Evolutionary conservation across 345 rosid species (phyloP), one percentile per base, ranked within the genome.

Genomic region (Moricandia moricandioides): DNA sequence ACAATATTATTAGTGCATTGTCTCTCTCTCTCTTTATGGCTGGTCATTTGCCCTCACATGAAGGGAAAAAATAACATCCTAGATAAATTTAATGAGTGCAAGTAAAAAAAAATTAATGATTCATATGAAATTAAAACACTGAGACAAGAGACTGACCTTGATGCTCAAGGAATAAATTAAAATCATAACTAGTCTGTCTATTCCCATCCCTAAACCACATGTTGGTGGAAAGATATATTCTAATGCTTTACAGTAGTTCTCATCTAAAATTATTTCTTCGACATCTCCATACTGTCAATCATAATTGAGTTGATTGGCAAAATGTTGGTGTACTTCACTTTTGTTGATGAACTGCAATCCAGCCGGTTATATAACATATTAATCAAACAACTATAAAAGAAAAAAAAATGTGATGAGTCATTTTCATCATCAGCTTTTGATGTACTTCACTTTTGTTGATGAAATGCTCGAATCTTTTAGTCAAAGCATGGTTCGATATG

Each of bases 241-340:
- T 13, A 95, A 91, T 52, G 97, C 91, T 0, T 82, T 83, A 65
- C 98, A 92, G 59, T 92, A 95, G 21, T 92, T 87, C 81, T 95
- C 99, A 78, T 95, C 99, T 54, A 88, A 62, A 62, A 92, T 92
- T 98, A 95, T 95, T 2, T 98, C 98, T 85, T 95, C 98, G 63
- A 90, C 99, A 67, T 95, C 97, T 33, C 98, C 97, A 1, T 88
- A 95, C 57, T 92, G 92, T 57, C 98, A 77, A 76, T 92, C 98
- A 87, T 90, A 21, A 21, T 21, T 95, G 70, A 92, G 92, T 74
- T 95, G 99, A 14, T 92, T 97, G 1, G 92, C 91, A 83, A 95
- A 95, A 51, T 92, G 84, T 62, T n/a, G n/a, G n/a, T n/a, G n/a
- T n/a, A n/a, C n/a, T n/a, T n/a, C n/a, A n/a, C n/a, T n/a, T n/a